Percentiles rank a stretch among this genome's conserved stretches.
These are phyloP conservation scores for Tagetes patula DNA, from an alignment of 129 eudicot genomes.

Conservation along the genomic window DNA sequence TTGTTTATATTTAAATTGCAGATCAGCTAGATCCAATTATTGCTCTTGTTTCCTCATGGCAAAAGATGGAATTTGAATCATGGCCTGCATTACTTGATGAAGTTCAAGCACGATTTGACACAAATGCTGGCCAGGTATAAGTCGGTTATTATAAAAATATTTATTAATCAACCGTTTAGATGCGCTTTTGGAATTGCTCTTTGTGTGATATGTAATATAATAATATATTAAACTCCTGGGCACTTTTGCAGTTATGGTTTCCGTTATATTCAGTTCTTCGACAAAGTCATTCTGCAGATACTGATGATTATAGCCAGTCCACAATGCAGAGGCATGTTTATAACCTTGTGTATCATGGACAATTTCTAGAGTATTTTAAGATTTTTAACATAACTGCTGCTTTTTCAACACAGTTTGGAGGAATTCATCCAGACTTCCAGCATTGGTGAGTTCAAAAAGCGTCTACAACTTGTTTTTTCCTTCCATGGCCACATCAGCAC, in stretches of 20 bases:
- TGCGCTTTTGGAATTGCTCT: neutral
- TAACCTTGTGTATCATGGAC: conserved; percentile 15
- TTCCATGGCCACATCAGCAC: conserved; percentile 74
- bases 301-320: conserved; percentile 42
- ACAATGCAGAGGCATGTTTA: conserved; percentile 68
- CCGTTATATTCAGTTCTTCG: conserved; percentile 77
- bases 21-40: conserved; percentile 65
- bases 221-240: neutral
- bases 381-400: conserved; percentile 14
- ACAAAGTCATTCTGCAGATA: conserved; percentile 39
- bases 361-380: neutral
- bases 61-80: conserved; percentile 81
- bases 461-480: conserved; percentile 77
- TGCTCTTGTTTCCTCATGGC: conserved; percentile 68
- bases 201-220: conserved; percentile 7
- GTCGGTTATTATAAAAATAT: neutral
- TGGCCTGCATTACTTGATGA: conserved; percentile 90
- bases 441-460: conserved; percentile 86
- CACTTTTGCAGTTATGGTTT: conserved; percentile 77
- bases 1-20: conserved; percentile 19
- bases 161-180: neutral
- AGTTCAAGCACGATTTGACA: conserved; percentile 70
- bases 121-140: conserved; percentile 83
- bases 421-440: conserved; percentile 79
- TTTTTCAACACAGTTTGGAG: conserved; percentile 58